Conservation (phyloP, 192 early-diverging fungal genomes). For the Lobosporangium transversale region DNA sequence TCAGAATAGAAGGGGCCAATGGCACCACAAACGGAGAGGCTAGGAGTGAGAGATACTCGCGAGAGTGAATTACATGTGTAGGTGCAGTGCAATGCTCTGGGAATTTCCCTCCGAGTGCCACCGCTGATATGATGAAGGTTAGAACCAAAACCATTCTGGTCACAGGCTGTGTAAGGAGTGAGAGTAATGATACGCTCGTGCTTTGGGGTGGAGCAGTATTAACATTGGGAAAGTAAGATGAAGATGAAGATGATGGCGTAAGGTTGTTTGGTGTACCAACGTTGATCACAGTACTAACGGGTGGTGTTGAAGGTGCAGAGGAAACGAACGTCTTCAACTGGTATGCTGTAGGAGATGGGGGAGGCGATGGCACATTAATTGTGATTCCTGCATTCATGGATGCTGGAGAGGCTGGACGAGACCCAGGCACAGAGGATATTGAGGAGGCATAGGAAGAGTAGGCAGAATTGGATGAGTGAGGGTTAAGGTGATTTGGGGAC, state of each 20-base stretch:
- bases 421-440: constrained; percentile 44
- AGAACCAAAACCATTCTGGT: constrained; percentile 24
- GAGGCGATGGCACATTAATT: constrained; percentile 28
- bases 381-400: constrained; percentile 21
- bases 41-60: constrained; percentile 28
- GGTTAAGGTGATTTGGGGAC: constrained; percentile 33
- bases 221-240: constrained; percentile 22
- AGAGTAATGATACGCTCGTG: constrained; percentile 5
- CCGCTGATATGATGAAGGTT: constrained; percentile 32
- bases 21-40: constrained; percentile 43
- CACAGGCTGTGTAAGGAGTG: constrained; percentile 25
- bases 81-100: constrained; percentile 41
- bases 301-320: constrained; percentile 40
- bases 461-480: constrained; percentile 27
- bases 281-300: constrained; percentile 28
- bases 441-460: constrained; percentile 51
- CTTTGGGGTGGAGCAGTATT: constrained; percentile 8
- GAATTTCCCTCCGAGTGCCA: constrained; percentile 36
- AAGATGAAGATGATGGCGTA: constrained; percentile 19
- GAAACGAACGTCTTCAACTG: constrained; percentile 42
- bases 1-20: constrained; percentile 33
- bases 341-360: constrained; percentile 39
- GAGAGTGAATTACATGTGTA: constrained; percentile 16
- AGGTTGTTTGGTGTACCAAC: constrained; percentile 26
- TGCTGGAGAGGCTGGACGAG: constrained; percentile 35